Evolutionary conservation across 352 stramenopile species (phyloP).

Genomic region (Hyaloperonospora arabidopsidis): DNA sequence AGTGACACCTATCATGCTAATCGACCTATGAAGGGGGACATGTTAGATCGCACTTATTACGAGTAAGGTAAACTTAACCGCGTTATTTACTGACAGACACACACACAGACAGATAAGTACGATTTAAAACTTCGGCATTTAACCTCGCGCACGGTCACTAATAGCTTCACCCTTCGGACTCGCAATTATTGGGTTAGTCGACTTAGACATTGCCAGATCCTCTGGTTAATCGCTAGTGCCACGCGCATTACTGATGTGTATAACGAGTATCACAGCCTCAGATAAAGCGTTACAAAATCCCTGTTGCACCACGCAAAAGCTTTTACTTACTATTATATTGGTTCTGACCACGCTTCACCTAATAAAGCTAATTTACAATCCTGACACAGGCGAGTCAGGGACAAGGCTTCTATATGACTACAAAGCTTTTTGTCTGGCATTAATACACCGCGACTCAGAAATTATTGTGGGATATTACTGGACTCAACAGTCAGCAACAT

Average conservation of each 20-base stretch:
- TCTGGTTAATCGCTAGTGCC: slow-evolving; percentile 45
- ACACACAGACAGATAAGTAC: too few relatives aligned
- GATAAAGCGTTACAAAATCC: slow-evolving; percentile 32
- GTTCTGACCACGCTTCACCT: slow-evolving; percentile 1
- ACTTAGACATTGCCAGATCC: slow-evolving; percentile 31
- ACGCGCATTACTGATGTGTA: slow-evolving; percentile 53
- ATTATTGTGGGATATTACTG: slow-evolving; percentile 1
- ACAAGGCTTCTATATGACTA: slow-evolving; percentile 75
- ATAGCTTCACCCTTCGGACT: slow-evolving; percentile 41
- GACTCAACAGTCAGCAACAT: background rate
- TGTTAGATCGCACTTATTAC: too few relatives aligned
- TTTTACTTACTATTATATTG: background rate
- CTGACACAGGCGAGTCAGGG: slow-evolving; percentile 59
- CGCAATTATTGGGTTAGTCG: slow-evolving; percentile 34
- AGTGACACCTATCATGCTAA: too few relatives aligned
- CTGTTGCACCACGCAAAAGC: background rate
- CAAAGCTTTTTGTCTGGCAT: slow-evolving; percentile 59
- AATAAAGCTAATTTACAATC: slow-evolving; percentile 51
- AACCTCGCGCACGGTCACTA: slow-evolving; percentile 48
- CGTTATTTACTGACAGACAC: too few relatives aligned
- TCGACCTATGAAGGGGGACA: too few relatives aligned
- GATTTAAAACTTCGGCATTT: slow-evolving; percentile 48
- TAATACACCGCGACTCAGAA: slow-evolving; percentile 26
- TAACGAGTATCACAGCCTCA: slow-evolving; percentile 54
- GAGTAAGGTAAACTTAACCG: too few relatives aligned